Conservation (phyloP, 441 rosid species). For the Geranium incanum region DNA sequence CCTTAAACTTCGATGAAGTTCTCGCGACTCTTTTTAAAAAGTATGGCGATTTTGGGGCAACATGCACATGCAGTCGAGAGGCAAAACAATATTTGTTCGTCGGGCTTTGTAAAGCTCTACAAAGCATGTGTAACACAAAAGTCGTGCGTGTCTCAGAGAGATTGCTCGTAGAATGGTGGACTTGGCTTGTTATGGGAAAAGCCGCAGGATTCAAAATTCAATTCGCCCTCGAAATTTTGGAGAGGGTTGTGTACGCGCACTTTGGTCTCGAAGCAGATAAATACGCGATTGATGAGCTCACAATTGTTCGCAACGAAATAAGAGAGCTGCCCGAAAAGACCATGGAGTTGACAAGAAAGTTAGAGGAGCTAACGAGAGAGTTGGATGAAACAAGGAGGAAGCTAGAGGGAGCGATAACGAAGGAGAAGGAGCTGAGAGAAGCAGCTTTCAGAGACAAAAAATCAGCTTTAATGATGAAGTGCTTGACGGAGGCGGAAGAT, state of each 20-base stretch:
- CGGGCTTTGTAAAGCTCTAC: background rate
- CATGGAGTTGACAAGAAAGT: background rate
- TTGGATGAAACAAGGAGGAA: background rate
- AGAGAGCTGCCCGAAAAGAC: background rate
- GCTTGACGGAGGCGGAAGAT: background rate
- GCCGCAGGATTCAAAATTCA: background rate
- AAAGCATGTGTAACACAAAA: background rate
- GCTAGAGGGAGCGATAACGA: background rate
- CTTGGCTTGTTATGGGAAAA: background rate
- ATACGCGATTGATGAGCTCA: background rate
- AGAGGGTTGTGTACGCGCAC: background rate
- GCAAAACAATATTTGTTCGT: background rate
- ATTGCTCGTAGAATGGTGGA: background rate
- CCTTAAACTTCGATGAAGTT: background rate
- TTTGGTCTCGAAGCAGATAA: conserved; percentile 1
- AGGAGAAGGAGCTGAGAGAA: background rate
- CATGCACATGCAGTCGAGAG: background rate
- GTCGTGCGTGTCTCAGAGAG: background rate
- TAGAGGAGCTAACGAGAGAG: background rate
- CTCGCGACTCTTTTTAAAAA: background rate
- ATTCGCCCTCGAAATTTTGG: background rate
- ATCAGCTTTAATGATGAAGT: background rate
- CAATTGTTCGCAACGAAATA: background rate
- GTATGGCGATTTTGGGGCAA: background rate
- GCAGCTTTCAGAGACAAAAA: background rate